Percentiles rank a stretch among this genome's conserved stretches.
These are phyloP conservation scores for Colletotrichum sp. DNA, from an alignment of 2,329 filamentous ascomycete genomes.

Conservation along the genomic window DNA sequence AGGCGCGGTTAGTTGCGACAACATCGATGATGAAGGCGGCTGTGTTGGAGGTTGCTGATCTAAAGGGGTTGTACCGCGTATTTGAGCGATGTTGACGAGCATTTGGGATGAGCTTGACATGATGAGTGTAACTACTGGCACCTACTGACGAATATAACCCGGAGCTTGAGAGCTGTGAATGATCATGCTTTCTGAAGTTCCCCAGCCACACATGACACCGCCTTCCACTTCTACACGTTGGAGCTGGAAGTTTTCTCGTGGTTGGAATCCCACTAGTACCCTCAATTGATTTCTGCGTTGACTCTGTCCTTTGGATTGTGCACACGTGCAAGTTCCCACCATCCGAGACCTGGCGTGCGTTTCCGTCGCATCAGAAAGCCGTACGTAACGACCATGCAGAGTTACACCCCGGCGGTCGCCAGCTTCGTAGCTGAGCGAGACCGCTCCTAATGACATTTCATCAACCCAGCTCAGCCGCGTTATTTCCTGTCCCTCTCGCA, in stretches of 20 bases:
- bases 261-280: background rate
- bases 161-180: background rate
- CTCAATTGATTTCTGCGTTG: background rate
- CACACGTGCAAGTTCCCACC: background rate
- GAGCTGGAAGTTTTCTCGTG: background rate
- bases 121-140: background rate
- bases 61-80: slow-evolving; percentile 91
- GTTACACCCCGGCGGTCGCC: background rate
- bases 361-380: background rate
- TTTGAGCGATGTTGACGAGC: slow-evolving; percentile 86
- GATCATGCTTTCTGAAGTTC: background rate
- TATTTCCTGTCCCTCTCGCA: background rate
- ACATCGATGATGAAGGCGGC: slow-evolving; percentile 73
- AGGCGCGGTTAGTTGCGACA: slow-evolving; percentile 82
- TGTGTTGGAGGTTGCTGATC: slow-evolving; percentile 85
- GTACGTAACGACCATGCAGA: background rate
- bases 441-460: background rate
- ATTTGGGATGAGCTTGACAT: background rate
- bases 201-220: background rate
- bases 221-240: background rate
- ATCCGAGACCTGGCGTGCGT: no score
- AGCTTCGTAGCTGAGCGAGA: background rate
- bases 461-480: background rate
- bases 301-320: background rate
- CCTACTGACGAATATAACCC: background rate